Evolutionary conservation across 139 green algal species (phyloP).

Genomic region (Volvox reticuliferus): DNA sequence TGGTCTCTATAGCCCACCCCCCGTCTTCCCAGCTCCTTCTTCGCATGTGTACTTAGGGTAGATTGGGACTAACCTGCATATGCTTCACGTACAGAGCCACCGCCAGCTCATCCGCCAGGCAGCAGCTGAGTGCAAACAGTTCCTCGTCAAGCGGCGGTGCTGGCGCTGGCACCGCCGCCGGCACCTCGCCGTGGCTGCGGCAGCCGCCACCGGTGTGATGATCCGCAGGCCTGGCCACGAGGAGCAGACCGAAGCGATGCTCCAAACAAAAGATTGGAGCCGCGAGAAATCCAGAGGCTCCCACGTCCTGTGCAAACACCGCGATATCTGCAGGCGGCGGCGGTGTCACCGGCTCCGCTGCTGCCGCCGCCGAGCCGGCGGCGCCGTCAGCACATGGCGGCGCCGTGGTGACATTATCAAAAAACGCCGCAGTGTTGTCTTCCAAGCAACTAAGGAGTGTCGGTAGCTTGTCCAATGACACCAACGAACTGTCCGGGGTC

Average conservation of each 20-base stretch:
- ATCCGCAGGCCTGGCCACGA: constrained; percentile 10
- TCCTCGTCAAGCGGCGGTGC: constrained; percentile 31
- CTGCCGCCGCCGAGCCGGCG: neutral
- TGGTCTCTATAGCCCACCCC: neutral
- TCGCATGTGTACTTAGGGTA: too few species aligned
- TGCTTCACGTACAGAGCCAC: constrained; percentile 36
- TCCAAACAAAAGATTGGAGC: constrained; percentile 35
- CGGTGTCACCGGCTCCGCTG: neutral
- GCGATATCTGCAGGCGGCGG: neutral
- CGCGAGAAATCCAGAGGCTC: neutral
- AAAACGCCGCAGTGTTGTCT: neutral
- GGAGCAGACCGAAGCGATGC: constrained; percentile 24
- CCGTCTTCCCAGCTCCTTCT: neutral
- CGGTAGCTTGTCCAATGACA: neutral
- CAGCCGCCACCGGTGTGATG: neutral
- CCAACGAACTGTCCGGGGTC: neutral
- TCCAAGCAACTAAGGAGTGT: constrained; percentile 20
- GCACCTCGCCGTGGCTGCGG: neutral
- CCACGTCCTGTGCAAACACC: neutral
- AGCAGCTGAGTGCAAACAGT: constrained; percentile 34
- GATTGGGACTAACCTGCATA: constrained; percentile 12
- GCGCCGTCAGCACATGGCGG: neutral
- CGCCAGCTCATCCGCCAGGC: constrained; percentile 39
- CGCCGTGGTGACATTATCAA: neutral
- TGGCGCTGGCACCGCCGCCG: neutral